Base-by-base conservation (phyloP, 2,329 filamentous ascomycete species). In the Fusarium lyarnte region DNA sequence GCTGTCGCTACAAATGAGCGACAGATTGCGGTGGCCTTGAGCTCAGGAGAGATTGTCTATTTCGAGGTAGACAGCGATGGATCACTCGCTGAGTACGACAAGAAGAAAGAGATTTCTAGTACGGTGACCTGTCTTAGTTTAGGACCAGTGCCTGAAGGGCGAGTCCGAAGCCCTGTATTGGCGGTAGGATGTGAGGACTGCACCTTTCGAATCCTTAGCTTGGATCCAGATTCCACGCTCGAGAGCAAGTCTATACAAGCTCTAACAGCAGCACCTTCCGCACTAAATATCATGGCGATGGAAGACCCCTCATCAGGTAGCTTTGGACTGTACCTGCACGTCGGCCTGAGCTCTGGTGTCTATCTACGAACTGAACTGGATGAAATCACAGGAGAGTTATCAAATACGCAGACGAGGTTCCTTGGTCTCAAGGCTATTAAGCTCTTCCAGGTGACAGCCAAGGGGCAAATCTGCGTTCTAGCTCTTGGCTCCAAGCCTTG, bases 131-230 rank as follows among this genome's bases (percentile, higher is more conserved):
- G 93, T 73, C 86, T 99, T 21, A 97, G 95, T 76, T 87, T 99
- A 52, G 96, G 95, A 3, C 92, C 96, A 57, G 94, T 98, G 14
- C 95, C 95, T 0, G 93, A 97, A 81, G 97, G 97, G 25, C 91
- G 94, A 47, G 85, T 95, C 43, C 89, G 97, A 79, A 97, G 94
- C 80, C 94, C 94, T 1, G 98, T 97, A 83, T 87, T 98, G 54
- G 97, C 96, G 43, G 95, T 99, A 43, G 97, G 97, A 7, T 98
- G 95, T 78, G 96, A 98, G 76, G 96, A 99, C 81, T 94, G 94
- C 64, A 98, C 96, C 1, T 95, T 99, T 59, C 92, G 96, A 55
- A 94, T 99, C 57, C 87, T 97, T 55, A 97, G 94, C 77, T 84
- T 98, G 35, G 94, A 96, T 77, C 94, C 94, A 0, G 95, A 98